Base-by-base conservation (phyloP, 164 flowering plant genomes). In the Taxillus chinensis region DNA sequence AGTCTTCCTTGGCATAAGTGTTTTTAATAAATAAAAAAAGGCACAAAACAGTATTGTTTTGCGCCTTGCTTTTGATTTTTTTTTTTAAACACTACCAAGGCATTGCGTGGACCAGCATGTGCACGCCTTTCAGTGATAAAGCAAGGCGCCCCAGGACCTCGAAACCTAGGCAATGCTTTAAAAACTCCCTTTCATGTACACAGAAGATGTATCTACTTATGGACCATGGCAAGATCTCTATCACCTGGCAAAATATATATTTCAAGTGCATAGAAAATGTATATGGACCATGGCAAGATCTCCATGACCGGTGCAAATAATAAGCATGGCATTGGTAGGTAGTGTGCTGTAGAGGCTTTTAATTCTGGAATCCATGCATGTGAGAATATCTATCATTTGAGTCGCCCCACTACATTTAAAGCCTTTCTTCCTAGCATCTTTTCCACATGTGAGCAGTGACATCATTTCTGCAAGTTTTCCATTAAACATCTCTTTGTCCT, bases 231-330 rank as follows among this genome's bases (percentile, higher is more conserved):
- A 5, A 5, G 7, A 6, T 43, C 7, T 43, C 46, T 43, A 5
- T 43, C 46, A 43, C 51, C 14, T 48, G 4, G 14, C 13, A 11
- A 48, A 48, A 48, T 8, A 48, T 8, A 48, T 48, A 8, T 48
- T 8, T 48, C 51, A n/a, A 8, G 54, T 8, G 8, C 27, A 51
- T 5, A 48, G 6, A 51, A 51, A 8, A 59, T 63, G 27, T 27
- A 27, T 27, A 16, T 76, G 89, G 38, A 89, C 84, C 51, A 78
- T 66, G 62, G 90, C 86, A 60, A 82, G 87, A 75, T 95, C 85
- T 61, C 99, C 99, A 72, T 91, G 99, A 64, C 99, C 99, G 5
- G 96, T 89, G 73, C 89, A 95, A 43, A 87, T 70, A 64, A 95
- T 81, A 48, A 95, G 75, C 99, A 95, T 86, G 27, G 90, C 55